Conservation (phyloP, 495 filamentous ascomycete species). For the Penicillium odoratum region DNA sequence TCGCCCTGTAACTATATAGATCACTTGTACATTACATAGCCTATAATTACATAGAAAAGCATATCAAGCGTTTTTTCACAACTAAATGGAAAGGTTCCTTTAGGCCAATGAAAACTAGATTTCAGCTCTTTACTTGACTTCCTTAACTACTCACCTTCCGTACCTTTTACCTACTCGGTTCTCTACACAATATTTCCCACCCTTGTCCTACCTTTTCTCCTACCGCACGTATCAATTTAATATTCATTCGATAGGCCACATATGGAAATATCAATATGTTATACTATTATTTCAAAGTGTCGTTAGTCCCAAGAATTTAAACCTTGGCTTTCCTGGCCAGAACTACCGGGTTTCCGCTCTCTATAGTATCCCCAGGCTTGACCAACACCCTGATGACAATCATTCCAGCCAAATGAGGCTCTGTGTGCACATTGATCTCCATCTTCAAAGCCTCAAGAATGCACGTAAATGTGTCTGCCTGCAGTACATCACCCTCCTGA, state of each 20-base stretch:
- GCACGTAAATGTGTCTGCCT: slow-evolving; percentile 33
- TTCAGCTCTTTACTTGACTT: no score
- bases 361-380: slow-evolving; percentile 3
- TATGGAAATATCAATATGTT: no score
- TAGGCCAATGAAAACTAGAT: no score
- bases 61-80: background rate
- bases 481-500: slow-evolving; percentile 39
- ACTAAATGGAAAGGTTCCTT: background rate
- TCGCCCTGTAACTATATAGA: background rate
- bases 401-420: background rate
- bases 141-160: no score
- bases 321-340: background rate
- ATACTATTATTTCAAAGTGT: no score
- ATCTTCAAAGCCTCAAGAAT: slow-evolving; percentile 60
- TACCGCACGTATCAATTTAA: no score
- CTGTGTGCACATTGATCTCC: slow-evolving; percentile 26
- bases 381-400: background rate
- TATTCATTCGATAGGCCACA: no score
- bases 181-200: no score
- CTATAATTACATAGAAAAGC: background rate
- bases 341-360: background rate
- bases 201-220: no score
- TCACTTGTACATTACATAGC: background rate
- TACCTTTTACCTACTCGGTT: no score
- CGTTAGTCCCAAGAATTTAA: background rate